Evolutionary conservation across 2,329 filamentous ascomycete genomes (phyloP).

Genomic region (Orbilia oligospora): DNA sequence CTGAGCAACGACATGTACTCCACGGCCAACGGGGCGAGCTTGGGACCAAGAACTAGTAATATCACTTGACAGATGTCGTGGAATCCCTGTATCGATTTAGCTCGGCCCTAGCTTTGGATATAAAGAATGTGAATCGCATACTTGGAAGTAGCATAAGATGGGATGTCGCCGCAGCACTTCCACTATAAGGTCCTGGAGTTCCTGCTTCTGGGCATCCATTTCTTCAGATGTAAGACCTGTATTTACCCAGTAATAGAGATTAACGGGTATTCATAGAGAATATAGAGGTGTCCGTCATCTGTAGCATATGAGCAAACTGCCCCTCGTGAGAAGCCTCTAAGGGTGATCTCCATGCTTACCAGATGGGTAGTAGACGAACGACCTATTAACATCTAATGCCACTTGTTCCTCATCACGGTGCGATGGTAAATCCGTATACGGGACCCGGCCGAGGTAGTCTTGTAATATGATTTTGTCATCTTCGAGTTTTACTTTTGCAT

Average conservation of each 20-base stretch:
- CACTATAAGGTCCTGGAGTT: slow-evolving; percentile 84
- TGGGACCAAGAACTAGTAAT: slow-evolving; percentile 82
- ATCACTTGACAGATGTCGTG: slow-evolving; percentile 98
- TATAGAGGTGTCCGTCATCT: slow-evolving; percentile 41
- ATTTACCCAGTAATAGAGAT: slow-evolving; percentile 61
- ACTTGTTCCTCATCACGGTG: slow-evolving; percentile 94
- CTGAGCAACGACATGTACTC: slow-evolving; percentile 88
- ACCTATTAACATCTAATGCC: slow-evolving; percentile 89
- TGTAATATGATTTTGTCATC: slow-evolving; percentile 31
- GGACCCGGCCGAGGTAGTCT: slow-evolving; percentile 58
- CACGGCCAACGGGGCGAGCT: slow-evolving; percentile 75
- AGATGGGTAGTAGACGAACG: slow-evolving; percentile 96
- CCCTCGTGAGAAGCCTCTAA: slow-evolving; percentile 57
- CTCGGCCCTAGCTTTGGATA: too few species aligned
- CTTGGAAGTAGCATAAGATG: slow-evolving; percentile 92
- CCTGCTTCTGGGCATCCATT: slow-evolving; percentile 78
- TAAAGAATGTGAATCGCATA: slow-evolving; percentile 5
- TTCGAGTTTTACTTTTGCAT: slow-evolving; percentile 62
- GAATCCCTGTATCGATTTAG: slow-evolving; percentile 74
- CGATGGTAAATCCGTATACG: slow-evolving; percentile 71
- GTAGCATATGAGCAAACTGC: slow-evolving; percentile 31
- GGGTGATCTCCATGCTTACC: slow-evolving; percentile 71
- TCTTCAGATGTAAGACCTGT: slow-evolving; percentile 68
- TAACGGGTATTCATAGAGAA: slow-evolving; percentile 37
- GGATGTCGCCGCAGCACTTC: slow-evolving; percentile 84